A percentile compares a stretch with the other conserved stretches of the same genome.
Conservation (phyloP, 2,329 filamentous ascomycete species). For the Chrysosporium keratinophilum region DNA sequence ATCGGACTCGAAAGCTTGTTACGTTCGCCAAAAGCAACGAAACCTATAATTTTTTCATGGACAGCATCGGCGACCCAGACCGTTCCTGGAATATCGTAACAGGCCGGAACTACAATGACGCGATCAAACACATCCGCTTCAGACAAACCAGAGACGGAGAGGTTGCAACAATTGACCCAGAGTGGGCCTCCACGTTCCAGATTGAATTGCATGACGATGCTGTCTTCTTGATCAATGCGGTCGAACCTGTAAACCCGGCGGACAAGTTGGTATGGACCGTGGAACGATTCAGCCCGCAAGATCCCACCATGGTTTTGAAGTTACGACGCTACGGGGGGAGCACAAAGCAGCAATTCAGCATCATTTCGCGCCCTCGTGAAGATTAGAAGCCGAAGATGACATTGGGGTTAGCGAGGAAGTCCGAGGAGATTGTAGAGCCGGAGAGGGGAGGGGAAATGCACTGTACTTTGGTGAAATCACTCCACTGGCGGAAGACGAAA, state of each 20-base stretch:
- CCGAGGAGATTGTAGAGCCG: no score
- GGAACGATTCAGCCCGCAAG: background rate
- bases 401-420: no score
- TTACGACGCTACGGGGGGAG: background rate
- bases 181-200: background rate
- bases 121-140: background rate
- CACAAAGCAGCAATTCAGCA: slow-evolving; percentile 5
- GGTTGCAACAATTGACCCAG: background rate
- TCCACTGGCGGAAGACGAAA: no score
- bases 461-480: no score
- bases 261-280: background rate
- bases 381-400: background rate
- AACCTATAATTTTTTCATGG: background rate
- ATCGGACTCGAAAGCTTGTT: background rate
- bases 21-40: slow-evolving; percentile 4
- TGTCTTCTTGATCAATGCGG: background rate
- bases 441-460: no score
- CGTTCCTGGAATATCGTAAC: background rate
- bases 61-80: background rate
- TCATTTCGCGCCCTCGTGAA: background rate
- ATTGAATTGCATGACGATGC: background rate
- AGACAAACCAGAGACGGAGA: background rate
- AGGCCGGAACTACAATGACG: background rate
- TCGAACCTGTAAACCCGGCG: background rate
- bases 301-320: slow-evolving; percentile 1